phyloP scores from a whole-genome alignment of 768 basidiomycete species.

The Auricularia cornea region DNA sequence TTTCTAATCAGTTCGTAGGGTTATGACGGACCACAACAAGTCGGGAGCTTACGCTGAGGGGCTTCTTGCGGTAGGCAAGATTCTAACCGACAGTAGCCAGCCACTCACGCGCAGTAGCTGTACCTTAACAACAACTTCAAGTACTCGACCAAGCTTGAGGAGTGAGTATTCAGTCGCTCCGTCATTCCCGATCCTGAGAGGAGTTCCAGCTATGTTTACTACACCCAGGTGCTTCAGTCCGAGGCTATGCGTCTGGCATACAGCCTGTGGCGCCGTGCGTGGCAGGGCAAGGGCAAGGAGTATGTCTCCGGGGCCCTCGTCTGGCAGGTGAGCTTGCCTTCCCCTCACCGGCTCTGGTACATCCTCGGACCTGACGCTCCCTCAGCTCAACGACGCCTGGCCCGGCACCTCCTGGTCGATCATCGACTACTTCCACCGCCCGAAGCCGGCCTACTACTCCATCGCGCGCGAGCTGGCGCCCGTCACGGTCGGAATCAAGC shows the following conservation, averaged over 20 bases:
- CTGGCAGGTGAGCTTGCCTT: slow-evolving; percentile 65
- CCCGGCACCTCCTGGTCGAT: slow-evolving; percentile 92
- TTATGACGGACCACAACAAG: slow-evolving; percentile 74
- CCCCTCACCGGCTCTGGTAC: slow-evolving; percentile 1
- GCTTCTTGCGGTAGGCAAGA: no score
- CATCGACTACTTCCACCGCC: slow-evolving; percentile 86
- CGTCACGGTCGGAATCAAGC: slow-evolving; percentile 53
- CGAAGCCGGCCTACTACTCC: slow-evolving; percentile 85
- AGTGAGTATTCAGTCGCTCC: slow-evolving; percentile 32
- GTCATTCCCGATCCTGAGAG: neutral
- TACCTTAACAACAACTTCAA: slow-evolving; percentile 94
- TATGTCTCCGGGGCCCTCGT: slow-evolving; percentile 87
- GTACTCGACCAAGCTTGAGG: slow-evolving; percentile 79
- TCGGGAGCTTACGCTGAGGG: slow-evolving; percentile 82
- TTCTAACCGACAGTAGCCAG: no score
- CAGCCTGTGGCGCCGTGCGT: slow-evolving; percentile 85
- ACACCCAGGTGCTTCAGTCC: slow-evolving; percentile 94
- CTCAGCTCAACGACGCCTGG: slow-evolving; percentile 85
- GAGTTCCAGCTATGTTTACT: slow-evolving; percentile 81
- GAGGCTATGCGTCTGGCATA: slow-evolving; percentile 87
- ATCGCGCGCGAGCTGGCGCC: slow-evolving; percentile 77
- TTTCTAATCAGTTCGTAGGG: no score
- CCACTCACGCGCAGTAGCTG: no score
- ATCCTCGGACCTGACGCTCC: neutral
- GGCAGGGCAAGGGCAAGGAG: slow-evolving; percentile 78